Percentiles rank a stretch among this genome's conserved stretches.
Conservation (phyloP, 208 protist species). For the Leptomonas pyrrhocoris region DNA sequence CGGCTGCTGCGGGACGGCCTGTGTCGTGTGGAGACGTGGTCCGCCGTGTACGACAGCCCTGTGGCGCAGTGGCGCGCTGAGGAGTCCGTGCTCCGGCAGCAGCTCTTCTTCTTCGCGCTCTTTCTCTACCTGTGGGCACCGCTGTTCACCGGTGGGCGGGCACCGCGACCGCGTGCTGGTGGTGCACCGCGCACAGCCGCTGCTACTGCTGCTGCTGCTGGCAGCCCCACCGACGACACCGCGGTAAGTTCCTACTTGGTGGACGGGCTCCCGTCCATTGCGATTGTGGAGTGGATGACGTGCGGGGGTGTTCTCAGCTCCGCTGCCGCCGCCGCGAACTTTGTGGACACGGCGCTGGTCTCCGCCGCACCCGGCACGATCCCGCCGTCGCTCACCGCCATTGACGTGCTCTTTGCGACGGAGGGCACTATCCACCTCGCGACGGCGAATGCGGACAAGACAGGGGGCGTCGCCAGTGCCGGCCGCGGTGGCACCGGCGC, state of each 20-base stretch:
- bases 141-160: constrained; percentile 64
- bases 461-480: not conserved
- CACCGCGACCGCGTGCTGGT: constrained; percentile 5
- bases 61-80: constrained; percentile 48
- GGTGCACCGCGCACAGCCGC: not conserved
- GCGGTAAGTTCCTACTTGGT: constrained; percentile 21
- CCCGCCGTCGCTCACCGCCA: constrained; percentile 23
- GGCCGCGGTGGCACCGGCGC: constrained; percentile 3
- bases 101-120: constrained; percentile 85
- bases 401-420: constrained; percentile 34
- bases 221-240: constrained; percentile 8
- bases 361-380: constrained; percentile 17
- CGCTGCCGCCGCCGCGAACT: constrained; percentile 10
- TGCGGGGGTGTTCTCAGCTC: constrained; percentile 29
- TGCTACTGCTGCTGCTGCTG: not conserved
- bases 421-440: constrained; percentile 26
- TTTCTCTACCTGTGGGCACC: constrained; percentile 79
- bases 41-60: constrained; percentile 57
- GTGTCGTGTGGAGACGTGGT: constrained; percentile 70
- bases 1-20: constrained; percentile 77
- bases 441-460: constrained; percentile 5
- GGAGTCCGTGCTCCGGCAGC: constrained; percentile 69
- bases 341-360: constrained; percentile 18
- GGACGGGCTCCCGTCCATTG: constrained; percentile 53
- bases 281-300: constrained; percentile 80